phyloP scores from a whole-genome alignment of 169 alveolate genomes.

The Eimeria zaria region DNA sequence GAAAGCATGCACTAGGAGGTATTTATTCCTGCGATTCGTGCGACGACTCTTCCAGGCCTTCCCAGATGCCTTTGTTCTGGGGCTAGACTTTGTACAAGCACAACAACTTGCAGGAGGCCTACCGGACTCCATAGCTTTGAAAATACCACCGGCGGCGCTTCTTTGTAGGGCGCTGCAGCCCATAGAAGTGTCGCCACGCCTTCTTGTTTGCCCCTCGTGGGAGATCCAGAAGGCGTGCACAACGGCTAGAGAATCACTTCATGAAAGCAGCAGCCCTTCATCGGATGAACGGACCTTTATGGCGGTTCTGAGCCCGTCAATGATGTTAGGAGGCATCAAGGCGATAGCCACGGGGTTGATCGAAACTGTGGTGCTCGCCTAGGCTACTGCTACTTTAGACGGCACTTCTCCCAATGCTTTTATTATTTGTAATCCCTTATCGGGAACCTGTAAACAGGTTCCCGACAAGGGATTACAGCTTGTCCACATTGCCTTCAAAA shows the following conservation, averaged over 20 bases:
- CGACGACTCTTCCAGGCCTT: constrained; percentile 52
- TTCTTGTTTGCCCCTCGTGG: constrained; percentile 61
- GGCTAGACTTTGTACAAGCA: constrained; percentile 75
- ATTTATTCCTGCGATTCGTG: constrained; percentile 55
- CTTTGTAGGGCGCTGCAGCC: constrained; percentile 61
- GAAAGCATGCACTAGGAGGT: constrained; percentile 57
- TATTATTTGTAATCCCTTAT: background rate
- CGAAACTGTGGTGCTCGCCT: constrained; percentile 22
- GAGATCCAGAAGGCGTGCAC: constrained; percentile 20
- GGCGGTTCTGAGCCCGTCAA: constrained; percentile 61
- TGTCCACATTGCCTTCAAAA: background rate
- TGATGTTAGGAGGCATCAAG: constrained; percentile 67
- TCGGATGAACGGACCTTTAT: constrained; percentile 43
- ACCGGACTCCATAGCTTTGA: constrained; percentile 44
- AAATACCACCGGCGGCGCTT: constrained; percentile 57
- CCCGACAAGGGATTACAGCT: background rate
- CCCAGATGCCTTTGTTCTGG: constrained; percentile 55
- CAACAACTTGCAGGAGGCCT: constrained; percentile 77
- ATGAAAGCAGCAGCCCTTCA: background rate
- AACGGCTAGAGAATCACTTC: background rate
- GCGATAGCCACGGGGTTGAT: constrained; percentile 27
- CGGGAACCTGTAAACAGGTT: background rate
- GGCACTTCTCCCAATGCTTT: background rate
- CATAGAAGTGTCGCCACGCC: constrained; percentile 32
- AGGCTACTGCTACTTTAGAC: background rate